Evolutionary conservation across 371 early-diverging fungal species (phyloP).

Genomic region (Mortierella sp.): DNA sequence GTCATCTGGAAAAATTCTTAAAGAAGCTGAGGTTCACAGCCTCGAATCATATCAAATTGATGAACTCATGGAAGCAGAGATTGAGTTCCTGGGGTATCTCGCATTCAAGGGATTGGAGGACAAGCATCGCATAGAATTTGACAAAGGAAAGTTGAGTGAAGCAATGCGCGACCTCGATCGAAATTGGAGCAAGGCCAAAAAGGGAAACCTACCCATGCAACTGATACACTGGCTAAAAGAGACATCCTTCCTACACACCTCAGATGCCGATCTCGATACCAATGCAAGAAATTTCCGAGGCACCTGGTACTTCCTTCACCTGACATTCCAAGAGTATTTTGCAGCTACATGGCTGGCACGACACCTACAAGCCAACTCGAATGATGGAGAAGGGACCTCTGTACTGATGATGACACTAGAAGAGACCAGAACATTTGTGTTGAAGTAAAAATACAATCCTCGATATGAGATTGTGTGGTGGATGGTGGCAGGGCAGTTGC

Average conservation of each 20-base stretch:
- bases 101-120: not conserved
- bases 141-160: not conserved
- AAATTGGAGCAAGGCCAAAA: not conserved
- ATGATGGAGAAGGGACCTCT: slow-evolving; percentile 5
- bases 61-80: not conserved
- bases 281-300: not conserved
- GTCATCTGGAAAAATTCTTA: no score
- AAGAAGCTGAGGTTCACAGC: not conserved
- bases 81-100: not conserved
- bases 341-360: not conserved
- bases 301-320: not conserved
- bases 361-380: not conserved
- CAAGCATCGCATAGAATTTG: not conserved
- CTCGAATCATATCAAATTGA: not conserved
- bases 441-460: slow-evolving; percentile 33
- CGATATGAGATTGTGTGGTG: slow-evolving; percentile 39
- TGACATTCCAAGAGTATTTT: not conserved
- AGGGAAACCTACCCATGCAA: not conserved
- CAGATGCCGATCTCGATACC: not conserved
- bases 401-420: slow-evolving; percentile 25
- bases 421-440: slow-evolving; percentile 12
- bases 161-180: not conserved
- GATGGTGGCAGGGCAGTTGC: slow-evolving; percentile 33
- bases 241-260: not conserved
- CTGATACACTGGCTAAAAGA: not conserved